Evolutionary conservation across 2,329 filamentous ascomycete genomes (phyloP).

Genomic region (Ophiocordyceps sinensis): DNA sequence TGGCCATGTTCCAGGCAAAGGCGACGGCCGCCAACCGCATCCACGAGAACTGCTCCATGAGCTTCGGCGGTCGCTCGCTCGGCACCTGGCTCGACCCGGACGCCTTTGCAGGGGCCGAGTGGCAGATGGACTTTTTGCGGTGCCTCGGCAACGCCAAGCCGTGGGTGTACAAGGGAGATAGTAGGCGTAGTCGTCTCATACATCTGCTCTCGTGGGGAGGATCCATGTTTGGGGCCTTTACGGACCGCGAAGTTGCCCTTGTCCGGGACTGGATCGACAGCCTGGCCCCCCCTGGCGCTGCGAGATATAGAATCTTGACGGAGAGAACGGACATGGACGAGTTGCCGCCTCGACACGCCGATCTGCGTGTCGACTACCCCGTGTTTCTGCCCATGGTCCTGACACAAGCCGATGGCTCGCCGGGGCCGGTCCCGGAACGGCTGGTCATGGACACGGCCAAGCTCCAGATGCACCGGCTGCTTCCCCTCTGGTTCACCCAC

Average conservation of each 20-base stretch:
- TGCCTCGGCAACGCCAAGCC: conserved; percentile 2
- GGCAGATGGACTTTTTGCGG: conserved; percentile 3
- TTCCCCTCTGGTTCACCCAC: conserved; percentile 5
- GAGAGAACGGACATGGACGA: background rate
- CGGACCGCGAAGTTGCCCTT: conserved; percentile 18
- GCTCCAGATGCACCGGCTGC: background rate
- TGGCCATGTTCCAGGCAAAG: conserved; percentile 3
- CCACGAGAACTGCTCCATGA: conserved; percentile 3
- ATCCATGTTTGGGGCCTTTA: conserved; percentile 35
- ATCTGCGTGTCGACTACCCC: no score
- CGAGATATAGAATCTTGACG: background rate
- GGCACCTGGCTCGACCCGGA: conserved; percentile 1
- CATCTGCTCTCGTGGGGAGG: conserved; percentile 29
- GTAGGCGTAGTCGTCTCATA: conserved; percentile 23
- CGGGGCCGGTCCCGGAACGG: background rate
- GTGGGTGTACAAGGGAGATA: conserved; percentile 26
- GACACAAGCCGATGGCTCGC: no score
- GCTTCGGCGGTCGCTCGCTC: conserved; percentile 2
- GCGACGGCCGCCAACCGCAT: conserved; percentile 1
- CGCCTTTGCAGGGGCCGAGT: background rate
- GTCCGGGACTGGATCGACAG: conserved; percentile 5
- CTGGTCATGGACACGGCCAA: background rate
- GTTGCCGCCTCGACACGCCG: background rate
- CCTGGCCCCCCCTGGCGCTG: background rate
- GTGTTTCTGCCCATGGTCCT: no score